Evolutionary conservation across 192 early-diverging fungal species (phyloP).

Genomic region (Coemansia sp.): DNA sequence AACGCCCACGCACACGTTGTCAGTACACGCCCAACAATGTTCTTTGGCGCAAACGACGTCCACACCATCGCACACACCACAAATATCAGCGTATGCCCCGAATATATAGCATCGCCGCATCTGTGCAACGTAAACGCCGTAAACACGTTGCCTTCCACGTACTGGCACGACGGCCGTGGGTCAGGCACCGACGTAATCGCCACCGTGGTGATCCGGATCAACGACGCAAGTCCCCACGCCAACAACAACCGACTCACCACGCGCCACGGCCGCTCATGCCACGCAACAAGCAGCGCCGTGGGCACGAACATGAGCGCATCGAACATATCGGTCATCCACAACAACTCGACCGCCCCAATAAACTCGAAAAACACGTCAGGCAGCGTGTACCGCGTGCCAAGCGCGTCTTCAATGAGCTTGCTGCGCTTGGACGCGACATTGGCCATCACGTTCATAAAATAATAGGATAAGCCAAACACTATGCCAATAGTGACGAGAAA

Average conservation of each 20-base stretch:
- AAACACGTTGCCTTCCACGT: conserved; percentile 58
- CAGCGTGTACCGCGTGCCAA: conserved; percentile 37
- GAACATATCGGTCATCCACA: conserved; percentile 66
- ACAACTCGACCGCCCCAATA: conserved; percentile 53
- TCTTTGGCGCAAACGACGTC: conserved; percentile 59
- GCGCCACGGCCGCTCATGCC: conserved; percentile 57
- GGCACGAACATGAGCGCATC: conserved; percentile 59
- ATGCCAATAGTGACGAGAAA: conserved; percentile 28
- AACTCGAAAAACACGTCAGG: conserved; percentile 62
- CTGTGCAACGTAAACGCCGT: conserved; percentile 59
- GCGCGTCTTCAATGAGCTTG: conserved; percentile 40
- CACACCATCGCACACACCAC: conserved; percentile 61
- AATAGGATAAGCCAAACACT: conserved; percentile 51
- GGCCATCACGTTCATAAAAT: conserved; percentile 66
- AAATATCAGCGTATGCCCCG: conserved; percentile 66
- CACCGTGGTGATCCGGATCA: conserved; percentile 63
- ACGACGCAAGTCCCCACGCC: conserved; percentile 57
- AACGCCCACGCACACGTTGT: conserved; percentile 51
- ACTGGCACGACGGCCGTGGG: conserved; percentile 59
- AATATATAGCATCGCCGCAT: conserved; percentile 68
- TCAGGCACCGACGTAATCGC: conserved; percentile 69
- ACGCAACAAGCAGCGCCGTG: conserved; percentile 54
- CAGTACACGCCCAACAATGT: conserved; percentile 42
- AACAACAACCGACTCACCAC: conserved; percentile 56
- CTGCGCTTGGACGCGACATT: conserved; percentile 63